Base-by-base conservation (phyloP, 2,329 filamentous ascomycete genomes). In the Arthrobotrys sinensis region DNA sequence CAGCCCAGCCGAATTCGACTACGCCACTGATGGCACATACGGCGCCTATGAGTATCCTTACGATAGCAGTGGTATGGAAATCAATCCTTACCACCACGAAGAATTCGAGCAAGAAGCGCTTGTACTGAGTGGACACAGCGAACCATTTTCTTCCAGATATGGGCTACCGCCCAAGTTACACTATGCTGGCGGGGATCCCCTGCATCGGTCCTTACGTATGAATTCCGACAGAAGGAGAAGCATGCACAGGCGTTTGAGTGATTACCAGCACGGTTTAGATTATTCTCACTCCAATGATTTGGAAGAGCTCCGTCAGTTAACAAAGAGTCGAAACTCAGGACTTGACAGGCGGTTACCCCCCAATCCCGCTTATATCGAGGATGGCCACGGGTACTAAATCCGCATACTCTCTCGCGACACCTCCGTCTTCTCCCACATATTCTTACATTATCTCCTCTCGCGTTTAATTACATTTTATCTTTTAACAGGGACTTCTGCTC, bases 181-280 rank as follows among this genome's bases (percentile, higher is more conserved):
- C 53, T 79, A 79, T 55, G 45, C 52, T 40, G 76, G 75, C 68
- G 67, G 62, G 69, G 76, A 79, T 72, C 68, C 76, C 73, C 43
- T 77, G n/a, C 76, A 79, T 64, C 76, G 76, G 63, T 79, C 76
- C 62, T n/a, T 79, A 72, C 76, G 76, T 68, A 60, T 79, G 67
- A 79, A 71, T 43, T 73, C 76, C 52, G 76, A 79, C 48, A 68
- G 68, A 64, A 60, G 76, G 21, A 72, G 57, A 72, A 79, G 76
- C 63, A 73, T 79, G 21, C 67, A 73, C 68, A 67, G 76, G 36
- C 62, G 76, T 28, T 60, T 72, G 53, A 73, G 69, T 48, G 67
- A 79, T 62, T 79, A 79, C 40, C 76, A 79, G 36, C 68, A 72
- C 38, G 34, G 32, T 43, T 36, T 34, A 32, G 68, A 79, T 52